Evolutionary conservation across 352 stramenopile genomes (phyloP), one percentile per base, ranked within the genome.

Genomic region (Aphanomyces invadans): DNA sequence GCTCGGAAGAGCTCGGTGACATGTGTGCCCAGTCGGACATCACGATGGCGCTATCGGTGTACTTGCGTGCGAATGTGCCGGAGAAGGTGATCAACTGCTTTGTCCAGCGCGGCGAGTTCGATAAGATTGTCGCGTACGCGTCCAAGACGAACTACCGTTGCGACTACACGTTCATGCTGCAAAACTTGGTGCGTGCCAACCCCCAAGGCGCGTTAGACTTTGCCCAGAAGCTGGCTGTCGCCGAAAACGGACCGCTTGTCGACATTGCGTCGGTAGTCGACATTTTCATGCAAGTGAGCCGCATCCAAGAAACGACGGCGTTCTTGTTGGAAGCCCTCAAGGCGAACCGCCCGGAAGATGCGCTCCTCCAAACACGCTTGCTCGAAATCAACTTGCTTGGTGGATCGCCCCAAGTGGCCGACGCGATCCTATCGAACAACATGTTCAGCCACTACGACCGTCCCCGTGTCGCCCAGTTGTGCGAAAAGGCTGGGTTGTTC

Each of bases 71-170:
- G 33, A 97, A 99, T 70, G 96, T 97, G 52, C 96, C 98, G 28
- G 95, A 98, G 61, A 99, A 99, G 84, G 97, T 98, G 33, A 98
- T 99, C 71, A 97, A 99, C 72, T 99, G 96, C 79, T 99, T 99
- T 75, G 91, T 99, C 12, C 95, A 99, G 80, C 85, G 94, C 36
- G 97, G 97, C 53, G 97, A 99, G 76, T 99, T 99, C 72, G 97
- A 99, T 72, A 99, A 99, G 86, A 99, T 99, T 73, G 94, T 98
- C 33, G 90, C 96, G 21, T 95, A 95, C 72, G 86, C 87, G 32
- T 79, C 92, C 25, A 82, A 96, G 78, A 98, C 98, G 49, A 97
- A 97, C 73, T 99, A 98, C 82, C 88, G 90, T 39, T 98, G 97
- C 81, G 97, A 99, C 80, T 99, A 99, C 81, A 97, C 94, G 19